Evolutionary conservation across 768 basidiomycete species (phyloP).

Genomic region (Amanita pseudoporphyria): DNA sequence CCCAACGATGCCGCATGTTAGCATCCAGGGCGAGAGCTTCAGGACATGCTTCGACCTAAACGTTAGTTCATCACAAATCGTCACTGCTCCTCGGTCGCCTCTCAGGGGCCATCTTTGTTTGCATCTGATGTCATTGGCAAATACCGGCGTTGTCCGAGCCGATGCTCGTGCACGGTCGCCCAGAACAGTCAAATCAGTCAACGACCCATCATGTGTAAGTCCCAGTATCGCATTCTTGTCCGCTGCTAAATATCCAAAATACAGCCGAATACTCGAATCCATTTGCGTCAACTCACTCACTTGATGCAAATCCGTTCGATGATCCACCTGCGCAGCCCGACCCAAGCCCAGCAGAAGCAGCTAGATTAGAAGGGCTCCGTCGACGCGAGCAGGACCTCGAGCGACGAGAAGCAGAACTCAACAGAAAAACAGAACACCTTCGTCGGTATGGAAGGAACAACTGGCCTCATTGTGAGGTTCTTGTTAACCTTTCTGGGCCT

Average conservation of each 20-base stretch:
- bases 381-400: slow-evolving; percentile 77
- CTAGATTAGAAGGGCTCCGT: slow-evolving; percentile 55
- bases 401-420: slow-evolving; percentile 67
- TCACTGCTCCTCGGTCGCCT: neutral
- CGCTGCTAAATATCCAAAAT: slow-evolving; percentile 4
- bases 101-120: slow-evolving; percentile 5
- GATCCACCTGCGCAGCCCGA: slow-evolving; percentile 51
- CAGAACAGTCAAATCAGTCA: neutral
- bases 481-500: slow-evolving; percentile 12
- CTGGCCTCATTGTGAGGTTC: slow-evolving; percentile 78
- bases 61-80: neutral
- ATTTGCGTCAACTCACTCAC: slow-evolving; percentile 76
- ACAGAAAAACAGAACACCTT: slow-evolving; percentile 57
- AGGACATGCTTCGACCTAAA: slow-evolving; percentile 5
- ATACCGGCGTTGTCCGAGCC: slow-evolving; percentile 16
- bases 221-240: neutral
- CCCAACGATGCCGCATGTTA: neutral
- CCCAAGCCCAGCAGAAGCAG: slow-evolving; percentile 23
- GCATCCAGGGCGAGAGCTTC: neutral
- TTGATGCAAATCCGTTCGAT: slow-evolving; percentile 86
- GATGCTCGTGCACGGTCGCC: neutral
- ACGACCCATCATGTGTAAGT: slow-evolving; percentile 25
- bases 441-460: slow-evolving; percentile 79
- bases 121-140: slow-evolving; percentile 7
- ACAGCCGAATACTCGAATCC: slow-evolving; percentile 56